A percentile compares a stretch with the other conserved stretches of the same genome.
Evolutionary conservation across 2,329 filamentous ascomycete genomes (phyloP).

Genomic region (Epichloe sylvatica): DNA sequence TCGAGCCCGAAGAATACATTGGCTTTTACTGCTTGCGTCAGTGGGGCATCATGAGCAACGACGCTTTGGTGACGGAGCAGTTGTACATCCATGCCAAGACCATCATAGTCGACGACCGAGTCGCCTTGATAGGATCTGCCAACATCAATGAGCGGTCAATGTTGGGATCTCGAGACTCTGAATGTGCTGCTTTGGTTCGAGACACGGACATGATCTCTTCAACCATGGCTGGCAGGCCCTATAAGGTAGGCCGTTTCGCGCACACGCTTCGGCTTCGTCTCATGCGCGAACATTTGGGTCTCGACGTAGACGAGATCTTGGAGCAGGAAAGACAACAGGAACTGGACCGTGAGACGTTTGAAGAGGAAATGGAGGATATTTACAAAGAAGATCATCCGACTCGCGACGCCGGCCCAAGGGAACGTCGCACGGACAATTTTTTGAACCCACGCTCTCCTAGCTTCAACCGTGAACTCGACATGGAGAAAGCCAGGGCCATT

Average conservation of each 20-base stretch:
- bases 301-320: conserved; percentile 83
- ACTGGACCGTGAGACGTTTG: conserved; percentile 42
- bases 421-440: conserved; percentile 29
- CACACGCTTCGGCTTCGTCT: conserved; percentile 84
- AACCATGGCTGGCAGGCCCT: conserved; percentile 79
- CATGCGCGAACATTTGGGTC: conserved; percentile 93
- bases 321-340: conserved; percentile 63
- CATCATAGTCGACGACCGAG: conserved; percentile 88
- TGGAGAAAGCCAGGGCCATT: conserved; percentile 36
- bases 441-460: conserved; percentile 27
- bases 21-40: conserved; percentile 85
- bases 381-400: conserved; percentile 32
- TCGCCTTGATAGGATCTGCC: conserved; percentile 87
- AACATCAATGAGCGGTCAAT: conserved; percentile 98
- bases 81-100: conserved; percentile 96
- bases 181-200: conserved; percentile 76
- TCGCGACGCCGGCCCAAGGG: neutral
- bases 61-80: conserved; percentile 82
- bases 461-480: conserved; percentile 54
- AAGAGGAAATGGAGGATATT: conserved; percentile 47
- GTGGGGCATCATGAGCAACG: conserved; percentile 82
- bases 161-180: conserved; percentile 82
- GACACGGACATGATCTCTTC: conserved; percentile 90
- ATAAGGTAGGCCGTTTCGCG: conserved; percentile 80
- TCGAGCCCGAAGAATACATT: conserved; percentile 91